A percentile compares a stretch with the other conserved stretches of the same genome.
These are phyloP conservation scores for Poteriospumella lacustris DNA, from an alignment of 108 stramenopile species.

Conservation along the genomic window DNA sequence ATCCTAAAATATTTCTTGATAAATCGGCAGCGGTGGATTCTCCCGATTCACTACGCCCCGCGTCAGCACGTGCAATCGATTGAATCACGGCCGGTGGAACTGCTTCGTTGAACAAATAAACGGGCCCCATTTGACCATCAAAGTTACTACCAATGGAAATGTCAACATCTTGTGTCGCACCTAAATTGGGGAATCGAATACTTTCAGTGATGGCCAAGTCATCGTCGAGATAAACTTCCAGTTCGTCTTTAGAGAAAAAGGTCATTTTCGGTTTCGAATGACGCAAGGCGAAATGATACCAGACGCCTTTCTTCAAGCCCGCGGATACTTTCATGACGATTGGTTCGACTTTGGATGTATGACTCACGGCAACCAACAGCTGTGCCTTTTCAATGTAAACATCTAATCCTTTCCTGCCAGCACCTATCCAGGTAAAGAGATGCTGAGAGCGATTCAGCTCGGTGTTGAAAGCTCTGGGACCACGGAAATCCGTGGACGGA, in stretches of 20 bases:
- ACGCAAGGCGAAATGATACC: slow-evolving; percentile 20
- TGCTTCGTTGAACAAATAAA: slow-evolving; percentile 20
- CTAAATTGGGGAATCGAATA: slow-evolving; percentile 22
- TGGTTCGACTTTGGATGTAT: not conserved
- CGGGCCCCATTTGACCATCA: slow-evolving; percentile 27
- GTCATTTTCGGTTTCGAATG: slow-evolving; percentile 16
- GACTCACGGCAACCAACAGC: not conserved
- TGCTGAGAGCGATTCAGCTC: not conserved
- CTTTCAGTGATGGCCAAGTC: not conserved
- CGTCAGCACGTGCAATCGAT: not conserved
- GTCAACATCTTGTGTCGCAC: not conserved
- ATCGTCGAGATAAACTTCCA: not conserved
- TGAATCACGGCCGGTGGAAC: not conserved
- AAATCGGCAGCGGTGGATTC: not conserved
- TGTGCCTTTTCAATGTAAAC: not conserved
- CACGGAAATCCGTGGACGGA: not conserved
- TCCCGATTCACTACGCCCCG: not conserved
- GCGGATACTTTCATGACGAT: not conserved
- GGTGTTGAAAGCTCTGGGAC: slow-evolving; percentile 10
- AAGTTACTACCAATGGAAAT: not conserved
- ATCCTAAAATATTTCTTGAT: not conserved
- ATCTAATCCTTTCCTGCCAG: not conserved
- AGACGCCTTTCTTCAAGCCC: not conserved
- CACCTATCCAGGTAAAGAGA: not conserved
- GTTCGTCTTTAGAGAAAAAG: slow-evolving; percentile 1